Conservation (phyloP, 108 stramenopile species). For the Mediolabrus comicus region DNA sequence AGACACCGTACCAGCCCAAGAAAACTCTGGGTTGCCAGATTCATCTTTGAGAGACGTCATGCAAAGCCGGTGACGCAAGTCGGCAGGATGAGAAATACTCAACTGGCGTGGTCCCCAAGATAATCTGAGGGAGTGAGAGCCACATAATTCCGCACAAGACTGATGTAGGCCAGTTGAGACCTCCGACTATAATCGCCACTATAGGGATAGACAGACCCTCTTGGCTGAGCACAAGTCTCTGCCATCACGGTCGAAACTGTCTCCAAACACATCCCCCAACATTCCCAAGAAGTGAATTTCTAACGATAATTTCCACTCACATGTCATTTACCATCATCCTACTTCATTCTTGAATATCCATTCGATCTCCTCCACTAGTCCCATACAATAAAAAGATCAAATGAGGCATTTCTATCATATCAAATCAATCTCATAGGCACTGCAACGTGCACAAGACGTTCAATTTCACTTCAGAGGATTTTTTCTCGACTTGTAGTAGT, state of each 20-base stretch:
- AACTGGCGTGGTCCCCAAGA: conserved; percentile 63
- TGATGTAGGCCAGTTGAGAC: conserved; percentile 46
- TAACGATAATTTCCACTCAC: too few relatives aligned
- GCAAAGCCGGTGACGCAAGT: conserved; percentile 58
- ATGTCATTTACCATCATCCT: too few relatives aligned
- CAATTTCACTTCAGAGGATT: too few relatives aligned
- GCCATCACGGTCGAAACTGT: conserved; percentile 45
- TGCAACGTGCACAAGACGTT: too few relatives aligned
- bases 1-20: conserved; percentile 51
- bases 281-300: too few relatives aligned
- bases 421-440: too few relatives aligned
- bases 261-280: too few relatives aligned
- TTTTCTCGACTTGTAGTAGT: too few relatives aligned
- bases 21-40: conserved; percentile 35
- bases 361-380: too few relatives aligned
- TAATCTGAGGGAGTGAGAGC: conserved; percentile 52
- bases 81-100: conserved; percentile 58
- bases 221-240: conserved; percentile 41
- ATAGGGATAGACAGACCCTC: conserved; percentile 49
- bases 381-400: too few relatives aligned
- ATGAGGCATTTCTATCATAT: too few relatives aligned
- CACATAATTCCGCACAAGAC: conserved; percentile 70
- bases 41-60: conserved; percentile 43
- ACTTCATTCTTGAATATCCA: too few relatives aligned
- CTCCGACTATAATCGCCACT: conserved; percentile 56